phyloP scores from a whole-genome alignment of 2,329 filamentous ascomycete species.

The Thielaviopsis musarum region DNA sequence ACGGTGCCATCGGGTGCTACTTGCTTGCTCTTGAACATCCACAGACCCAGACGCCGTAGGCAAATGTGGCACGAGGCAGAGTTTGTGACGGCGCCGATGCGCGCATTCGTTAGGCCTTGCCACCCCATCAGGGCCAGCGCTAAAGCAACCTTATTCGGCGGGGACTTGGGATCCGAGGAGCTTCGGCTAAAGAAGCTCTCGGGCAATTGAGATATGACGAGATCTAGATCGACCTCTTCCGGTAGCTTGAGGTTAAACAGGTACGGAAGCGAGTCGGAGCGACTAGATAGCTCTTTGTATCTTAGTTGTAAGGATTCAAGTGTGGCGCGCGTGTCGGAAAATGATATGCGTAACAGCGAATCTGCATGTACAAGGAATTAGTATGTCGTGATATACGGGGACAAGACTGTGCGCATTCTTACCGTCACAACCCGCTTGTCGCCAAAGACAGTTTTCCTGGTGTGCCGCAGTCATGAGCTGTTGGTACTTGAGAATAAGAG shows the following conservation, averaged over 20 bases:
- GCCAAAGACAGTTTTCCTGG: constrained; percentile 71
- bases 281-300: constrained; percentile 44
- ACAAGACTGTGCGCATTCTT: constrained; percentile 15
- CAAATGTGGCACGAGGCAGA: constrained; percentile 72
- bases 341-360: constrained; percentile 41
- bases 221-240: constrained; percentile 32
- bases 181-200: constrained; percentile 34
- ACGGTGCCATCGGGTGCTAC: constrained; percentile 37
- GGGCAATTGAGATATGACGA: constrained; percentile 32
- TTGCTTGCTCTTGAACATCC: constrained; percentile 76
- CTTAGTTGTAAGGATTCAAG: constrained; percentile 42
- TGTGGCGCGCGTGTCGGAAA: constrained; percentile 43
- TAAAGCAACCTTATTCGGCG: constrained; percentile 42
- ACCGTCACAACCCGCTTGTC: constrained; percentile 75
- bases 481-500: constrained; percentile 59
- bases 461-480: constrained; percentile 61
- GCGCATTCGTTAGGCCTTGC: constrained; percentile 43
- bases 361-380: constrained; percentile 24
- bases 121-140: constrained; percentile 58
- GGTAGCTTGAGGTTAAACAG: constrained; percentile 44
- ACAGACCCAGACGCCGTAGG: constrained; percentile 73
- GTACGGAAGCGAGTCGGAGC: constrained; percentile 41
- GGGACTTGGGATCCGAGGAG: constrained; percentile 18
- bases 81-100: constrained; percentile 46
- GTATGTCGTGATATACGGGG: neutral